Conservation (phyloP, 768 basidiomycete species). For the Tephrocybe sp. region DNA sequence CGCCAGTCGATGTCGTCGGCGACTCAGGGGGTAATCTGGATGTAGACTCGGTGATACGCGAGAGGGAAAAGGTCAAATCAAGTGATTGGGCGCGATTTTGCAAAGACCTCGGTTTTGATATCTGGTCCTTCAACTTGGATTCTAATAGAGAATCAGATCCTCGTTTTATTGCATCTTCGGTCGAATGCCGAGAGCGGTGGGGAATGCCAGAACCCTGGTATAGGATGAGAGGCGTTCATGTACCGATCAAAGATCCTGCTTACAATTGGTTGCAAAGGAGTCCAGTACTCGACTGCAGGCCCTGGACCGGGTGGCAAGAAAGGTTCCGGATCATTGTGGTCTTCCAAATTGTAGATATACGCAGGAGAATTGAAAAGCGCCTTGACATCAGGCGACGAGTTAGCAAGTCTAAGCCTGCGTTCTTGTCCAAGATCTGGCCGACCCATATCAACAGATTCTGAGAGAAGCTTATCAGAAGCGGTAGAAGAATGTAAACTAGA, state of each 20-base stretch:
- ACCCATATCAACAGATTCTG: conserved; percentile 78
- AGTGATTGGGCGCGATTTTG: conserved; percentile 89
- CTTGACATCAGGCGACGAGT: conserved; percentile 93
- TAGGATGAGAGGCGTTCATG: conserved; percentile 13
- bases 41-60: conserved; percentile 72
- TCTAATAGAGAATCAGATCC: conserved; percentile 85
- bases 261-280: conserved; percentile 75
- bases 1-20: conserved; percentile 75
- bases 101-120: conserved; percentile 75
- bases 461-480: not conserved
- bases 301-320: conserved; percentile 45
- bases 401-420: conserved; percentile 77
- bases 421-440: conserved; percentile 72
- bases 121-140: conserved; percentile 79
- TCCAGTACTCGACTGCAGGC: conserved; percentile 70
- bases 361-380: conserved; percentile 88
- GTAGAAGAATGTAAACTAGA: not conserved
- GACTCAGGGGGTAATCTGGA: conserved; percentile 69
- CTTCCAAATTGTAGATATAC: conserved; percentile 80
- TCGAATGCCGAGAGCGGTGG: conserved; percentile 59
- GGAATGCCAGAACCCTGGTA: conserved; percentile 67
- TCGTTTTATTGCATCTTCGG: conserved; percentile 75
- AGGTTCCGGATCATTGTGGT: conserved; percentile 63
- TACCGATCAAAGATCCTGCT: conserved; percentile 25
- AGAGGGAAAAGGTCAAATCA: conserved; percentile 82